Evolutionary conservation across 2,329 filamentous ascomycete species (phyloP).

Genomic region (Ophiocordyceps camponoti-saundersi): DNA sequence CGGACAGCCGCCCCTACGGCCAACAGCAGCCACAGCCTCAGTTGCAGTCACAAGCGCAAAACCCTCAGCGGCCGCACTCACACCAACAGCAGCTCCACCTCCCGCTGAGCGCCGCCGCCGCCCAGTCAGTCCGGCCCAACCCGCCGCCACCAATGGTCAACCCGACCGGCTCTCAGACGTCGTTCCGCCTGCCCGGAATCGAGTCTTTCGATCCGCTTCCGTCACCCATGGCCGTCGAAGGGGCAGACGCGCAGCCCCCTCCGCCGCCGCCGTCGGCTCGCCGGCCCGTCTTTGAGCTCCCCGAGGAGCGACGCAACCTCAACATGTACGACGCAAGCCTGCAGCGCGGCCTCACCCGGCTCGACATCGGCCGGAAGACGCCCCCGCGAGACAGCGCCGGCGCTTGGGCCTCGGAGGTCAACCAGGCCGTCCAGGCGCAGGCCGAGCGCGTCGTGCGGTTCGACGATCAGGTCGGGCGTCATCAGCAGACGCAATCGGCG

Average conservation of each 20-base stretch:
- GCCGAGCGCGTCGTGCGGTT: conserved; percentile 40
- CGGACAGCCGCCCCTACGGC: conserved; percentile 49
- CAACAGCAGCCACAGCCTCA: conserved; percentile 33
- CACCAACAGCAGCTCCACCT: conserved; percentile 16
- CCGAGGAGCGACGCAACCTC: conserved; percentile 32
- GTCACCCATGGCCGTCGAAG: conserved; percentile 66
- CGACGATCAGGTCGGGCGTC: conserved; percentile 23
- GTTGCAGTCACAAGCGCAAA: background rate
- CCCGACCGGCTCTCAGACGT: conserved; percentile 33
- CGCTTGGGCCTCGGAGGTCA: conserved; percentile 39
- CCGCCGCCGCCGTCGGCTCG: conserved; percentile 12
- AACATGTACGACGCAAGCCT: conserved; percentile 48
- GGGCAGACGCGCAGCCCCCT: conserved; percentile 12
- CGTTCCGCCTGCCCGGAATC: conserved; percentile 67
- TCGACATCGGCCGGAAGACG: conserved; percentile 42
- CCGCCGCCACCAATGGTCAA: conserved; percentile 31
- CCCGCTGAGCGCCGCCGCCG: conserved; percentile 62
- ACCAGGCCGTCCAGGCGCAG: conserved; percentile 36
- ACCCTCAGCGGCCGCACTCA: background rate
- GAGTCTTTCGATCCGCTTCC: conserved; percentile 76
- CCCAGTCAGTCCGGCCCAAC: conserved; percentile 41
- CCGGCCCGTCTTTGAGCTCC: conserved; percentile 11
- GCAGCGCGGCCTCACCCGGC: conserved; percentile 46
- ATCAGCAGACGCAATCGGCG: background rate
- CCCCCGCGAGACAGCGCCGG: conserved; percentile 34